A percentile compares a stretch with the other conserved stretches of the same genome.
These are phyloP conservation scores for Pythium vanterpoolii DNA, from an alignment of 352 stramenopile species.

Conservation along the genomic window DNA sequence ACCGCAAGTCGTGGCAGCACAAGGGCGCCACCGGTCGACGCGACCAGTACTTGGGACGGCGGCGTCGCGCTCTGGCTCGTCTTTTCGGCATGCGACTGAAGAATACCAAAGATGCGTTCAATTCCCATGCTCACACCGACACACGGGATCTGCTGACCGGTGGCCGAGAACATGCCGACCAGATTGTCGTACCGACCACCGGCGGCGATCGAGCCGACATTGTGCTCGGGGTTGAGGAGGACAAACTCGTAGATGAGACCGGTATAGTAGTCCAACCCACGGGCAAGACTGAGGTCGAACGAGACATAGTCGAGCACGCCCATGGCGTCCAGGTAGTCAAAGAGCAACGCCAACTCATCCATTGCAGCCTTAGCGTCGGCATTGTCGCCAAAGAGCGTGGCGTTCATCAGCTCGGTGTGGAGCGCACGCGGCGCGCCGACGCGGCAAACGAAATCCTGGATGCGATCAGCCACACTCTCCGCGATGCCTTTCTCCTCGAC, in stretches of 20 bases:
- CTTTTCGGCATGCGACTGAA: constrained; percentile 91
- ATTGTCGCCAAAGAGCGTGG: constrained; percentile 91
- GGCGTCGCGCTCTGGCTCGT: constrained; percentile 26
- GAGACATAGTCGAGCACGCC: constrained; percentile 91
- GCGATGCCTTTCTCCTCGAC: constrained; percentile 96
- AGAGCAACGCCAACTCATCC: constrained; percentile 93
- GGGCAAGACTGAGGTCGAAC: constrained; percentile 97
- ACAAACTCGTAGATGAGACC: constrained; percentile 99
- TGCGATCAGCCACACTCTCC: constrained; percentile 90
- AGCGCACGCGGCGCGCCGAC: constrained; percentile 87
- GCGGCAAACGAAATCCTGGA: constrained; percentile 93
- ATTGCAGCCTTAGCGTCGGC: constrained; percentile 82
- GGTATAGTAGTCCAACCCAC: constrained; percentile 99
- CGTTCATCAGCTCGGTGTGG: constrained; percentile 63
- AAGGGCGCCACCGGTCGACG: constrained; percentile 79
- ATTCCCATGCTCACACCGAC: constrained; percentile 98
- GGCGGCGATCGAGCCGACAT: constrained; percentile 97
- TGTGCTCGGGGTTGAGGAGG: constrained; percentile 80
- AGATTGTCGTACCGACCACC: constrained; percentile 98
- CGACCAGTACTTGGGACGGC: constrained; percentile 92
- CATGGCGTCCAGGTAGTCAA: constrained; percentile 98
- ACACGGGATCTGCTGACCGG: constrained; percentile 94
- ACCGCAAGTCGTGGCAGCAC: constrained; percentile 66
- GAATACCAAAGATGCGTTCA: constrained; percentile 98
- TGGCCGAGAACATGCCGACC: constrained; percentile 97